A percentile compares a stretch with the other conserved stretches of the same genome.
phyloP scores from a whole-genome alignment of 768 basidiomycete genomes.

The Coprinopsis cinerea region DNA sequence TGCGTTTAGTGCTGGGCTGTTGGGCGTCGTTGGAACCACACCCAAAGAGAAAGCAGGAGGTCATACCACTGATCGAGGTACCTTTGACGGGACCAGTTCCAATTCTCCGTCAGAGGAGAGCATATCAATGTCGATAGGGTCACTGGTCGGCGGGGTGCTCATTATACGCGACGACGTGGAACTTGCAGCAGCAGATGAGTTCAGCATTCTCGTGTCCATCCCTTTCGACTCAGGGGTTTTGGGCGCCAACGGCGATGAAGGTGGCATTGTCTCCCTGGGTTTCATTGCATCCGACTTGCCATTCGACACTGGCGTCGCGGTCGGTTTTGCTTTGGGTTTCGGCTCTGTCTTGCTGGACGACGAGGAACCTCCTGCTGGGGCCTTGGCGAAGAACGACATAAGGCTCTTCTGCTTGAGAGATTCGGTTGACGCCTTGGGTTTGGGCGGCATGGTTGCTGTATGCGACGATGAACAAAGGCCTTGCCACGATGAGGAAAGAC shows the following conservation, averaged over 20 bases:
- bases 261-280: conserved; percentile 9
- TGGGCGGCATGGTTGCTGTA: conserved; percentile 30
- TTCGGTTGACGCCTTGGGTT: conserved; percentile 35
- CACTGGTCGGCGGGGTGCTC: conserved; percentile 74
- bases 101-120: conserved; percentile 44
- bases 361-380: conserved; percentile 17
- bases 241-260: conserved; percentile 29
- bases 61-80: background rate
- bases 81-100: conserved; percentile 17
- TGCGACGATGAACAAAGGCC: background rate
- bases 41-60: background rate
- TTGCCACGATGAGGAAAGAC: background rate
- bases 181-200: conserved; percentile 35
- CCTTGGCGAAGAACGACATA: conserved; percentile 58
- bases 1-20: conserved; percentile 53
- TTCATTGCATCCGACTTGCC: conserved; percentile 27
- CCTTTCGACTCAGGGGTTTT: conserved; percentile 35
- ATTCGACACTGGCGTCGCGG: conserved; percentile 14
- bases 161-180: conserved; percentile 42
- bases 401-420: conserved; percentile 67
- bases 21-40: conserved; percentile 8
- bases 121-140: conserved; percentile 75
- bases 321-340: conserved; percentile 15
- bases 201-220: conserved; percentile 20
- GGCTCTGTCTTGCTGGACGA: conserved; percentile 20